Conservation (phyloP, 176 grass and related monocot genomes). For the Lolium multiflorum region DNA sequence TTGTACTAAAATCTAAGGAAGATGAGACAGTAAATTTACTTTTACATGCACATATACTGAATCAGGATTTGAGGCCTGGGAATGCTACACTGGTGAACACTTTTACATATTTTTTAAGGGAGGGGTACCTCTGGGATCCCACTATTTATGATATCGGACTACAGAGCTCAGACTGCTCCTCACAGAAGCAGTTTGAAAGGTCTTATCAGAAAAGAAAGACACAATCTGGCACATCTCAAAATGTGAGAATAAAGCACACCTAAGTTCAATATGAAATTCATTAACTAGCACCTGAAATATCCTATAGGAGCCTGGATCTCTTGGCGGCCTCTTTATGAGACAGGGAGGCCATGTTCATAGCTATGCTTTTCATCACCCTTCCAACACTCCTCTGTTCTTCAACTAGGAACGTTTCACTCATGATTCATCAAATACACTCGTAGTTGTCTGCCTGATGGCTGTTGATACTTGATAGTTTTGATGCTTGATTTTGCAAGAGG, state of each 20-base stretch:
- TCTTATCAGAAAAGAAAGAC: neutral
- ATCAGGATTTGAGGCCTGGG: neutral
- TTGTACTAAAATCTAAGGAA: neutral
- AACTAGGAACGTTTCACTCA: neutral
- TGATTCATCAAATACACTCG: conserved; percentile 18
- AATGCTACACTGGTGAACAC: neutral
- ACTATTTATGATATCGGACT: neutral
- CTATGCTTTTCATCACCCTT: too few species aligned
- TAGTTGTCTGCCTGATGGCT: neutral
- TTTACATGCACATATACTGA: neutral
- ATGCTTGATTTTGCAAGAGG: neutral
- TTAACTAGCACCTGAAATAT: neutral
- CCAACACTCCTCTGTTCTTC: neutral
- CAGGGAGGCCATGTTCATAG: too few species aligned
- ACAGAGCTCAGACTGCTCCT: neutral
- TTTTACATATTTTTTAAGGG: too few species aligned
- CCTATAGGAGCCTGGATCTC: too few species aligned
- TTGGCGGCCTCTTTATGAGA: too few species aligned
- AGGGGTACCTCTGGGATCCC: neutral
- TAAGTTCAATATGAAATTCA: neutral
- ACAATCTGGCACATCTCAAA: neutral
- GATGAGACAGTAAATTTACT: neutral
- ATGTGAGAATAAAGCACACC: neutral
- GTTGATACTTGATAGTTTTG: neutral
- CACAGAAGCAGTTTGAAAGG: neutral